Conservation (phyloP, 805 yeast species). For the Candida namnaoensis region DNA sequence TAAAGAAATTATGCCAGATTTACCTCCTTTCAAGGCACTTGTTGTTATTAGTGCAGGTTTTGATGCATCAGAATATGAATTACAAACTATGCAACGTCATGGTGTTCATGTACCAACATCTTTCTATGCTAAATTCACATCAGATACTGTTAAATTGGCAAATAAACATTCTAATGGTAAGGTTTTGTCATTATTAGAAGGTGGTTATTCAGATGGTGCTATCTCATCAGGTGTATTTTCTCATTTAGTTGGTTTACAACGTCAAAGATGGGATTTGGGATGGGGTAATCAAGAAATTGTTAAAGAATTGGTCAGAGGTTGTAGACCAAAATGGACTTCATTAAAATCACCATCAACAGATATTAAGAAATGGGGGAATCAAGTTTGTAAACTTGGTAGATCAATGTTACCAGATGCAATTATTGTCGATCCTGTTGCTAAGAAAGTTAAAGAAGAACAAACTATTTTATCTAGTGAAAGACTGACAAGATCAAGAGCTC, state of each 20-base stretch:
- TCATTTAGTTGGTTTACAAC: constrained; percentile 65
- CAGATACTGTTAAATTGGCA: constrained; percentile 64
- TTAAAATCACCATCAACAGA: constrained; percentile 43
- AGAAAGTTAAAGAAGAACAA: neutral
- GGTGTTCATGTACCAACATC: constrained; percentile 75
- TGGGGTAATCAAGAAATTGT: constrained; percentile 61
- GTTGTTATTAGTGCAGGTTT: constrained; percentile 81
- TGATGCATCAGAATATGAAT: constrained; percentile 80
- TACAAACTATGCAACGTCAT: constrained; percentile 80
- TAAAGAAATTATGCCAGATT: constrained; percentile 12
- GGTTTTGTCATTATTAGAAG: constrained; percentile 65
- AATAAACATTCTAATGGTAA: constrained; percentile 52
- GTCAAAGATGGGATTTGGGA: constrained; percentile 45
- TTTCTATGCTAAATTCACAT: constrained; percentile 64
- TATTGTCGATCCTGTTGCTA: constrained; percentile 1
- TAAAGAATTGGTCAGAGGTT: constrained; percentile 59
- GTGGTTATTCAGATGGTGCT: constrained; percentile 83
- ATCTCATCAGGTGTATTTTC: constrained; percentile 72
- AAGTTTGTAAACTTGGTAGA: constrained; percentile 52
- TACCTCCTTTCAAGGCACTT: constrained; percentile 41
- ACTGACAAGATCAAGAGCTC: constrained; percentile 9
- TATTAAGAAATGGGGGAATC: constrained; percentile 54
- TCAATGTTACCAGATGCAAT: constrained; percentile 43
- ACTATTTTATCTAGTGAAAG: constrained; percentile 1
- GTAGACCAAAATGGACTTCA: constrained; percentile 58